Percentiles rank a stretch among this genome's conserved stretches.
Conservation (phyloP, 768 basidiomycete species). For the Boletus huronensis region DNA sequence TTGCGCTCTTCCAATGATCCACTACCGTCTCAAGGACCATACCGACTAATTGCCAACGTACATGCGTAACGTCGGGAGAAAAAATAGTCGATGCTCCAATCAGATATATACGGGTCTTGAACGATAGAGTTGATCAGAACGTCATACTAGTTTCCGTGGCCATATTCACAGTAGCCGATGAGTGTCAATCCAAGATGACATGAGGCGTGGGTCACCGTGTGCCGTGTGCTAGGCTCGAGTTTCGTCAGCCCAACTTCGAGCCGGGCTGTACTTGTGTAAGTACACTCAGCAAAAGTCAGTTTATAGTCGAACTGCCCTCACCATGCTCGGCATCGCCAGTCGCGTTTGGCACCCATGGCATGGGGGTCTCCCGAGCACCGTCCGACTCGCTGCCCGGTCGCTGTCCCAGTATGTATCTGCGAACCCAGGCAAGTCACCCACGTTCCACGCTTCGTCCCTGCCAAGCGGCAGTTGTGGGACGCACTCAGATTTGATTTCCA, state of each 20-base stretch:
- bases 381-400: background rate
- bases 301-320: background rate
- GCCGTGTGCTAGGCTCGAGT: too few species aligned
- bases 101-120: background rate
- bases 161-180: too few species aligned
- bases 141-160: too few species aligned
- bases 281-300: background rate
- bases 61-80: too few species aligned
- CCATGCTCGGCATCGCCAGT: background rate
- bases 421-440: background rate
- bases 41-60: too few species aligned
- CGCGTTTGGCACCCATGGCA: background rate
- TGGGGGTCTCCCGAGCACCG: background rate
- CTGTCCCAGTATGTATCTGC: background rate
- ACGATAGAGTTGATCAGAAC: background rate
- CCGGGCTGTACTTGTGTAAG: too few species aligned
- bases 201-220: too few species aligned
- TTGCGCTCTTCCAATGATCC: slow-evolving; percentile 69
- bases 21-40: slow-evolving; percentile 62
- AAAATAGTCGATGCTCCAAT: too few species aligned
- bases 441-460: background rate
- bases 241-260: too few species aligned
- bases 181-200: too few species aligned
- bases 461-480: background rate
- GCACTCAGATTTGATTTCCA: background rate